Percentiles rank a stretch among this genome's conserved stretches.
These are phyloP conservation scores for Baorangia bicolor DNA, from an alignment of 768 basidiomycete species.

Conservation along the genomic window DNA sequence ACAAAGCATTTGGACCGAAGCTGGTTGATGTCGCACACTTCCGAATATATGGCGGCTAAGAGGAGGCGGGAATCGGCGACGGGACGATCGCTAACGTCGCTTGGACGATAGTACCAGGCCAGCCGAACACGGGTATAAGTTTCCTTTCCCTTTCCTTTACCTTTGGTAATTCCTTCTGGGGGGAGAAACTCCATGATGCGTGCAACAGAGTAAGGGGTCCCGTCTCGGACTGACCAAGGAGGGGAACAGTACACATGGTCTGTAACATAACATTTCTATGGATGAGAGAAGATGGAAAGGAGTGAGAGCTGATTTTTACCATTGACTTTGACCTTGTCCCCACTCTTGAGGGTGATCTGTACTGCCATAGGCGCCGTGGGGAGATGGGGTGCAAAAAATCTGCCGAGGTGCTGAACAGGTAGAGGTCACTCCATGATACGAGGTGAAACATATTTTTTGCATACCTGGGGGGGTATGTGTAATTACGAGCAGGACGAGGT, in stretches of 20 bases:
- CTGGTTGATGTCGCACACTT: constrained; percentile 93
- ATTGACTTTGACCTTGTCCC: constrained; percentile 83
- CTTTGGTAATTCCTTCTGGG: constrained; percentile 68
- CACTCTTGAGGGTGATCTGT: constrained; percentile 68
- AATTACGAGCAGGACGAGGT: constrained; percentile 21
- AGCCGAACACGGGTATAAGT: constrained; percentile 82
- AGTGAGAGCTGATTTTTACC: constrained; percentile 49
- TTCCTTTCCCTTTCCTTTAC: constrained; percentile 64
- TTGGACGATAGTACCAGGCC: constrained; percentile 95
- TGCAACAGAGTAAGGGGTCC: constrained; percentile 93
- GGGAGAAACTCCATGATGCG: constrained; percentile 97
- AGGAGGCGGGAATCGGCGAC: constrained; percentile 90
- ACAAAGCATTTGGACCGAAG: constrained; percentile 93
- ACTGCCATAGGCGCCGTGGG: constrained; percentile 24
- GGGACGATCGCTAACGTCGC: constrained; percentile 91
- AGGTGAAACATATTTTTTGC: constrained; percentile 20
- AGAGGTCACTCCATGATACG: not conserved
- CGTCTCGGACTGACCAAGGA: constrained; percentile 88
- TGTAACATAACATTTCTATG: constrained; percentile 41
- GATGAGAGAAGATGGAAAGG: constrained; percentile 16
- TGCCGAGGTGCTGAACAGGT: constrained; percentile 4
- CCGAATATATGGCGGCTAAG: constrained; percentile 94
- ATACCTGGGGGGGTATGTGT: constrained; percentile 20
- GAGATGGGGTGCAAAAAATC: constrained; percentile 31
- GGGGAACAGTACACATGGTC: constrained; percentile 98